Percentiles rank a stretch among this genome's conserved stretches.
Evolutionary conservation across 2,329 filamentous ascomycete species (phyloP).

Genomic region (Claviceps digitariae): DNA sequence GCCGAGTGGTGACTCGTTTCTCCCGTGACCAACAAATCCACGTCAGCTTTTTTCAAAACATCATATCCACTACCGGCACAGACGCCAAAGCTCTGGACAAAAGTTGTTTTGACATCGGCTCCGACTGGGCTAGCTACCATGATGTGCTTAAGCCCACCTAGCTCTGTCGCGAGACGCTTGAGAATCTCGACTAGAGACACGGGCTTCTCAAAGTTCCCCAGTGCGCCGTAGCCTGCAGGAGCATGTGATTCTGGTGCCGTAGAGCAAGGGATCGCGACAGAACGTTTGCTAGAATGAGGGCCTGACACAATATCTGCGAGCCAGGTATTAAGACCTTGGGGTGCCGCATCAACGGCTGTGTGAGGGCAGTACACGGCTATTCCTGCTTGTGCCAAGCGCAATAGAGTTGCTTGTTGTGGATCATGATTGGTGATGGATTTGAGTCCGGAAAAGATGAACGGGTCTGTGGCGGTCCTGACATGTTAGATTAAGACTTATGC

Average conservation of each 20-base stretch:
- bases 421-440: slow-evolving; percentile 78
- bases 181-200: slow-evolving; percentile 31
- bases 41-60: slow-evolving; percentile 54
- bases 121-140: slow-evolving; percentile 41
- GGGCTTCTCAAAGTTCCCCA: slow-evolving; percentile 26
- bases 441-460: slow-evolving; percentile 87
- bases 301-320: slow-evolving; percentile 73
- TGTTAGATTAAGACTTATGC: neutral
- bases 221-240: slow-evolving; percentile 39
- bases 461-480: slow-evolving; percentile 42
- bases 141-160: slow-evolving; percentile 48
- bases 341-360: slow-evolving; percentile 82
- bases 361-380: slow-evolving; percentile 95
- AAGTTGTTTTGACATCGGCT: slow-evolving; percentile 18
- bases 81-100: slow-evolving; percentile 60
- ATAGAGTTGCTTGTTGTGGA: slow-evolving; percentile 72
- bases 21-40: slow-evolving; percentile 78
- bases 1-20: slow-evolving; percentile 92
- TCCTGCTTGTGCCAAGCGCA: slow-evolving; percentile 69
- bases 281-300: slow-evolving; percentile 21
- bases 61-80: slow-evolving; percentile 81
- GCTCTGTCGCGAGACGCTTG: slow-evolving; percentile 44
- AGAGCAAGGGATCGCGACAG: slow-evolving; percentile 32
- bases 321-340: slow-evolving; percentile 84
- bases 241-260: slow-evolving; percentile 29